Evolutionary conservation across 371 early-diverging fungal species (phyloP), one percentile per base, ranked within the genome.

Genomic region (Parasitella parasitica): DNA sequence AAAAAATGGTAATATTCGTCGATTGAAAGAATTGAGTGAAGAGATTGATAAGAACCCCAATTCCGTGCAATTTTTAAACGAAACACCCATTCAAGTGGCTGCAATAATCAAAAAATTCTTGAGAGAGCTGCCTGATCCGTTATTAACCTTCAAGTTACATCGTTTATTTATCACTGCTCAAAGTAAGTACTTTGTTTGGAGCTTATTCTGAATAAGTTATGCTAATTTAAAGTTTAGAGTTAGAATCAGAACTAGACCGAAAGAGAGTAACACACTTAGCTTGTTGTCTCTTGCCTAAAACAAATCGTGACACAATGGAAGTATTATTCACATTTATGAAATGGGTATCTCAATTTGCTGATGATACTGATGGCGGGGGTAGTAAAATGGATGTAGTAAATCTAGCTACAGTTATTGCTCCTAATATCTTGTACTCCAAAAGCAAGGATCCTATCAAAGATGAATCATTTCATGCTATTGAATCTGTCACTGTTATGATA

Each of bases 1-100:
- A 58, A 97, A 96, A 74, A 97, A 95, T 68, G 98, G 98, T 9
- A 97, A 97, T 67, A 95, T 97, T 64, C 81, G 92, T 58, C 73
- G 91, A 37, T 78, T 97, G 50, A 93, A 93, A 55, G 91, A 90
- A 26, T 59, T 94, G 37, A 80, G 84, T 11, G 97, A 96, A 24
- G 78, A 86, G 0, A 85, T 87, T 13, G 96, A 97, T 67, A 85
- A 77, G 59, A 90, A 94, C 66, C 91, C 91, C 12, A 62, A 82
- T 0, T 84, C 86, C 2, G 82, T 89, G 43, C 69, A 94, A 34
- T 57, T 76, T 38, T 41, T 57, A 16, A 85, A 88, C 37, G 94
- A 95, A 30, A 85, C 86, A 46, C 86, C 94, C 2, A 87, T 98
- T 38, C 97, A 97, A 71, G 78, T 97, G 2, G 97, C 97, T 0